phyloP scores from a whole-genome alignment of 108 stramenopile species.

The Licmophora abbreviata region DNA sequence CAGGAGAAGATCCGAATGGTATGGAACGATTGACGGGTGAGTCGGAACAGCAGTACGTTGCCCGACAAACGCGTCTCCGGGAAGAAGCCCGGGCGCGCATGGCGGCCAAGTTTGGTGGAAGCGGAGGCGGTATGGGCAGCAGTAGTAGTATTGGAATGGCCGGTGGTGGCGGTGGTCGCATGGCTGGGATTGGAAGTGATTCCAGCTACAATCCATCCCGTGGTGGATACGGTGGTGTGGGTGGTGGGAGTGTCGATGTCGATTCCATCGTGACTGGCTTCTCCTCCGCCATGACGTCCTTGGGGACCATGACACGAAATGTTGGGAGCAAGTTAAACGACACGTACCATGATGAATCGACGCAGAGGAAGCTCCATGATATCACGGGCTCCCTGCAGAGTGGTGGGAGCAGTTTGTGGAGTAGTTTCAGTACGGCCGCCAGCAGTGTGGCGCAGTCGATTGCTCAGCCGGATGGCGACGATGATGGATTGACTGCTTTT shows the following conservation, averaged over 20 bases:
- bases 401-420: conserved; percentile 74
- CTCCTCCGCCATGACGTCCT: conserved; percentile 35
- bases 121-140: conserved; percentile 25
- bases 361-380: conserved; percentile 21
- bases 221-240: conserved; percentile 21
- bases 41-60: conserved; percentile 84
- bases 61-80: conserved; percentile 81
- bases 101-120: conserved; percentile 80
- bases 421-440: conserved; percentile 47
- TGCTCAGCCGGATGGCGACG: conserved; percentile 45
- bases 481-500: conserved; percentile 60
- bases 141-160: too few relatives aligned
- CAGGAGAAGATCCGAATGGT: conserved; percentile 61
- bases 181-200: conserved; percentile 76
- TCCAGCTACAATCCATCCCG: conserved; percentile 59
- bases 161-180: conserved; percentile 39
- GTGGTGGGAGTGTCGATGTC: conserved; percentile 35
- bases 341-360: conserved; percentile 32
- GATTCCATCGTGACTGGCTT: conserved; percentile 41
- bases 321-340: conserved; percentile 29
- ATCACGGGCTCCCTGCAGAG: conserved; percentile 14
- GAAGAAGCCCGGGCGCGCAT: conserved; percentile 80
- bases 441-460: conserved; percentile 42
- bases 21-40: conserved; percentile 90
- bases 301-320: conserved; percentile 27